A percentile compares a stretch with the other conserved stretches of the same genome.
These are phyloP conservation scores for Datisca glomerata DNA, from an alignment of 306 rosid species.

Conservation along the genomic window DNA sequence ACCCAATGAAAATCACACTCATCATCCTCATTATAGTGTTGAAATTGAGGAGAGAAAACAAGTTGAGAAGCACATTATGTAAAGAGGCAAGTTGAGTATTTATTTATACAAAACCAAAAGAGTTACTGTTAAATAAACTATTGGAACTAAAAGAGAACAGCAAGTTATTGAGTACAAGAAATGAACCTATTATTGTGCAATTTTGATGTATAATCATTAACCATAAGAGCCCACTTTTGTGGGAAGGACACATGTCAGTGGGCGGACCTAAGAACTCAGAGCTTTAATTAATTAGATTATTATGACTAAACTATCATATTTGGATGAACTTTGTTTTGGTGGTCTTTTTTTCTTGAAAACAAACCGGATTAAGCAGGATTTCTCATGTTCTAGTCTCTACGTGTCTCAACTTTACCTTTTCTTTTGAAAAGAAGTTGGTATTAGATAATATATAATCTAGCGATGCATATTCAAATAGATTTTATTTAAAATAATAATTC, in stretches of 20 bases:
- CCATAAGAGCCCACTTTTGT: conserved; percentile 2
- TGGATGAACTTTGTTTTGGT: conserved; percentile 11
- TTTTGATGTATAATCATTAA: neutral
- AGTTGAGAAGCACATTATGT: too few species aligned
- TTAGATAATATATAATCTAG: too few species aligned
- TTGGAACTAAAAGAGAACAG: neutral
- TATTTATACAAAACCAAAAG: conserved; percentile 14
- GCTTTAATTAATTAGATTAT: neutral
- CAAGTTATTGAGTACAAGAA: neutral
- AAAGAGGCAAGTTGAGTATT: conserved; percentile 4
- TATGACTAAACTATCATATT: neutral
- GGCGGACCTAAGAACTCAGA: neutral
- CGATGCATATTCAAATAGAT: too few species aligned
- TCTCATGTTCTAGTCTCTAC: too few species aligned
- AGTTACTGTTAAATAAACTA: neutral
- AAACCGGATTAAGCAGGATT: too few species aligned
- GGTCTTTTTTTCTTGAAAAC: too few species aligned
- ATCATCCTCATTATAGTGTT: conserved; percentile 19
- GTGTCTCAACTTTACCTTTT: too few species aligned
- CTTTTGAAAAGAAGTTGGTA: too few species aligned
- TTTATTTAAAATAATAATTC: too few species aligned
- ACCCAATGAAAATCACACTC: conserved; percentile 15
- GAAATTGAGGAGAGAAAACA: neutral
- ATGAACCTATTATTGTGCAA: neutral
- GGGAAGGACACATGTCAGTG: conserved; percentile 6